phyloP scores from a whole-genome alignment of 2,329 filamentous ascomycete genomes.

The Colletotrichum camelliae region DNA sequence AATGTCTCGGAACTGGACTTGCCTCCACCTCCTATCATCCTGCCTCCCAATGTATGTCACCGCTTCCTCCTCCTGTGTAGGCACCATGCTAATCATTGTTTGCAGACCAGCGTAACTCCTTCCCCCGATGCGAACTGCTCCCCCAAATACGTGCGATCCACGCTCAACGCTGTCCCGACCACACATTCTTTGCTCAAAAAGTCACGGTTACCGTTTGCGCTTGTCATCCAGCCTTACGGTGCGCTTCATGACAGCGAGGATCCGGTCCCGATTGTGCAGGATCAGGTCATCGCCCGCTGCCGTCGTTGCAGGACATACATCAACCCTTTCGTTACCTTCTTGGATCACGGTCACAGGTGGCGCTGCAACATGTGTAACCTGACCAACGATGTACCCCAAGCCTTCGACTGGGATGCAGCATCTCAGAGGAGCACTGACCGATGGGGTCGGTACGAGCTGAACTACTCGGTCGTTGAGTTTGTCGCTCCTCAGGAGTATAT shows the following conservation, averaged over 20 bases:
- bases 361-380: slow-evolving; percentile 99
- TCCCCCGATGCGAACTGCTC: slow-evolving; percentile 92
- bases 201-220: slow-evolving; percentile 91
- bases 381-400: slow-evolving; percentile 98
- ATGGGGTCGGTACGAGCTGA: slow-evolving; percentile 91
- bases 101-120: slow-evolving; percentile 84
- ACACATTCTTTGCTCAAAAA: slow-evolving; percentile 95
- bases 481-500: slow-evolving; percentile 99
- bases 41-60: slow-evolving; percentile 85
- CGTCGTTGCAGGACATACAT: slow-evolving; percentile 96
- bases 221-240: slow-evolving; percentile 95
- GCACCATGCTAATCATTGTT: not conserved
- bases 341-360: slow-evolving; percentile 97
- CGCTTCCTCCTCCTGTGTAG: not conserved
- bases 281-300: slow-evolving; percentile 97
- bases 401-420: slow-evolving; percentile 96
- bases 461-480: slow-evolving; percentile 96
- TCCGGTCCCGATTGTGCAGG: slow-evolving; percentile 87
- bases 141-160: slow-evolving; percentile 93
- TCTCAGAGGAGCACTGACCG: slow-evolving; percentile 90
- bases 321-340: slow-evolving; percentile 95
- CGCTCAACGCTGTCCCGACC: slow-evolving; percentile 90
- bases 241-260: slow-evolving; percentile 94
- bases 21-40: slow-evolving; percentile 86
- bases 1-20: slow-evolving; percentile 92